Evolutionary conservation across 148 eudicot genomes (phyloP).

Genomic region (Rhododendron griersonianum): DNA sequence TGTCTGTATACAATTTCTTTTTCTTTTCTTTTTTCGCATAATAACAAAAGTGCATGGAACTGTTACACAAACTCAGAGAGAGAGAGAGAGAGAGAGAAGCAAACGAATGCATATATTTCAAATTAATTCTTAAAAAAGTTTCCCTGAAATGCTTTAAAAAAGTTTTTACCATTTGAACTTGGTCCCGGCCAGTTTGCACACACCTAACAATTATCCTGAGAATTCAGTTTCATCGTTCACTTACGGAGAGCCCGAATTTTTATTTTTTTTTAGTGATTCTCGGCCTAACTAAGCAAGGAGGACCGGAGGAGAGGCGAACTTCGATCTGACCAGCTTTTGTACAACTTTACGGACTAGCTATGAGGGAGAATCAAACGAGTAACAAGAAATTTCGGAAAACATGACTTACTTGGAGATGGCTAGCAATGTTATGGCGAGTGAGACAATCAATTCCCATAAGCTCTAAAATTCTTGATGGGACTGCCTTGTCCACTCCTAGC

Average conservation of each 20-base stretch:
- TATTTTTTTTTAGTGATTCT: neutral
- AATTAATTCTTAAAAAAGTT: neutral
- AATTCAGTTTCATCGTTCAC: too few species aligned
- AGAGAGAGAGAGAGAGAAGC: neutral
- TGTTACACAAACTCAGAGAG: neutral
- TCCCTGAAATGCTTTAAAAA: neutral
- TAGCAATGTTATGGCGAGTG: slow-evolving; percentile 96
- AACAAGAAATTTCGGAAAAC: neutral
- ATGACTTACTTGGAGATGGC: slow-evolving; percentile 81
- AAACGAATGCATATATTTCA: too few species aligned
- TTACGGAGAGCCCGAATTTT: too few species aligned
- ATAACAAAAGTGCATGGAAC: neutral
- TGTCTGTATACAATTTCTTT: too few species aligned
- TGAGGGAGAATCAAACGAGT: neutral
- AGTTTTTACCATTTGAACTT: neutral
- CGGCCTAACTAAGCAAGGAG: neutral
- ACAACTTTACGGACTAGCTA: neutral
- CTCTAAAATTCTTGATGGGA: slow-evolving; percentile 93
- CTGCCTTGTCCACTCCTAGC: slow-evolving; percentile 96
- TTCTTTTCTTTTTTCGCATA: neutral
- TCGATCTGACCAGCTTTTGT: neutral
- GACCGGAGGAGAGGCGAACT: neutral
- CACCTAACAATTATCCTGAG: too few species aligned
- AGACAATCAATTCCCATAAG: slow-evolving; percentile 97
- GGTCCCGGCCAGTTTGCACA: neutral